phyloP scores from a whole-genome alignment of 1,284 basidiomycete genomes.

The Bondarzewia mesenterica region DNA sequence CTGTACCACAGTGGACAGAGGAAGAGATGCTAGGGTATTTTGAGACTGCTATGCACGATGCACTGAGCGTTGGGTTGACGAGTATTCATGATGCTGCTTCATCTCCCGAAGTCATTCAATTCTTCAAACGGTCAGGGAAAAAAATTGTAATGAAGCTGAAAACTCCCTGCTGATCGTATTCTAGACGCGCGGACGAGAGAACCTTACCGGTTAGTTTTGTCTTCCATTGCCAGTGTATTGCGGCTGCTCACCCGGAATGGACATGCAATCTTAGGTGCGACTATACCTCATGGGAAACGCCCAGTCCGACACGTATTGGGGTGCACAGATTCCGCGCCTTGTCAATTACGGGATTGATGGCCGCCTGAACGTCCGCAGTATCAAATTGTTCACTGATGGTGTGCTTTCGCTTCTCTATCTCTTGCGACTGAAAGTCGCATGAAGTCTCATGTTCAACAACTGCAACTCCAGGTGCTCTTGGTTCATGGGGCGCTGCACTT shows the following conservation, averaged over 20 bases:
- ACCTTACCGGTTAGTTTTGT: slow-evolving; percentile 55
- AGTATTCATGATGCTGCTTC: slow-evolving; percentile 78
- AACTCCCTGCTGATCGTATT: no score
- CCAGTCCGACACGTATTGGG: slow-evolving; percentile 58
- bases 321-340: slow-evolving; percentile 51
- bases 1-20: slow-evolving; percentile 56
- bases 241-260: not conserved
- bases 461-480: slow-evolving; percentile 61
- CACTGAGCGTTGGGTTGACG: slow-evolving; percentile 69
- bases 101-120: slow-evolving; percentile 43
- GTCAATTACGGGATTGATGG: slow-evolving; percentile 53
- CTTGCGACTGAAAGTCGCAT: not conserved
- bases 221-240: slow-evolving; percentile 3
- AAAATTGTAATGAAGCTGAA: no score
- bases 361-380: slow-evolving; percentile 62
- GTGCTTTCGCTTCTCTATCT: slow-evolving; percentile 7
- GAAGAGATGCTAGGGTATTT: slow-evolving; percentile 53
- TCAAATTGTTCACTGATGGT: slow-evolving; percentile 84
- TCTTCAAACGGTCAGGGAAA: slow-evolving; percentile 58
- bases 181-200: slow-evolving; percentile 35
- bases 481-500: slow-evolving; percentile 87
- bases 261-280: slow-evolving; percentile 63
- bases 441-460: not conserved
- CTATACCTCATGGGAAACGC: slow-evolving; percentile 72
- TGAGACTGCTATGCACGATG: slow-evolving; percentile 56